Conservation (phyloP, 2,329 filamentous ascomycete genomes). For the Berkeleyomyces rouxiae region DNA sequence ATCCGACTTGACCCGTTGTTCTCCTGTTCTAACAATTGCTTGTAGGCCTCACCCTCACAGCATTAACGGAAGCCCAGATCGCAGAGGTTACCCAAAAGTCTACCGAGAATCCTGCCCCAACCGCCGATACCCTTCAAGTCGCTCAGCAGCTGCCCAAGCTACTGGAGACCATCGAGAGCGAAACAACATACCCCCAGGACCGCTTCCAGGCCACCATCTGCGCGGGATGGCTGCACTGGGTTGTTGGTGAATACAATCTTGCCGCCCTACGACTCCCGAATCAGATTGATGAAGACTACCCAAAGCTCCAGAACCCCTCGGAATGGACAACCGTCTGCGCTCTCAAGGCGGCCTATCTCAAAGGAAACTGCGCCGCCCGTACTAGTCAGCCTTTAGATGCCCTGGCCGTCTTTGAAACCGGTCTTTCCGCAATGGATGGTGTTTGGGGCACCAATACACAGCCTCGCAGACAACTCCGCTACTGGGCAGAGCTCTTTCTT, state of each 20-base stretch:
- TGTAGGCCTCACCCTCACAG: conserved; percentile 53
- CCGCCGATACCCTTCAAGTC: conserved; percentile 30
- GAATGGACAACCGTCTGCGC: conserved; percentile 74
- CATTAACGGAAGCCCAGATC: conserved; percentile 51
- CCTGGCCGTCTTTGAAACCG: conserved; percentile 46
- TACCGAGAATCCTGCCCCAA: conserved; percentile 28
- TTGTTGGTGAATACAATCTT: conserved; percentile 48
- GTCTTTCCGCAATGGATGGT: conserved; percentile 44
- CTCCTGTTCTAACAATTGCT: conserved; percentile 12
- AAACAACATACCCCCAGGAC: conserved; percentile 37
- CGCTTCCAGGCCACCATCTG: conserved; percentile 68
- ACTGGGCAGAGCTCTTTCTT: conserved; percentile 65
- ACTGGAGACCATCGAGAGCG: conserved; percentile 39
- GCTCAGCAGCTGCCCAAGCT: conserved; percentile 33
- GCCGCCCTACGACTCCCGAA: conserved; percentile 46
- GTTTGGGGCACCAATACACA: conserved; percentile 31
- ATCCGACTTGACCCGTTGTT: conserved; percentile 5
- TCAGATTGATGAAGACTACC: conserved; percentile 39
- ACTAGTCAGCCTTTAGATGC: conserved; percentile 38
- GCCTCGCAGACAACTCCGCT: conserved; percentile 47
- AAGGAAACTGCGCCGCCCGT: conserved; percentile 44
- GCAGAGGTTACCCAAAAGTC: conserved; percentile 29
- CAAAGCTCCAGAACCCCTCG: conserved; percentile 36
- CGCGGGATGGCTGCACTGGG: conserved; percentile 73
- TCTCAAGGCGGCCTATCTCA: conserved; percentile 62